These are phyloP conservation scores for Rhodotorula sphaerocarpa DNA, from an alignment of 768 basidiomycete genomes.

Conservation along the genomic window DNA sequence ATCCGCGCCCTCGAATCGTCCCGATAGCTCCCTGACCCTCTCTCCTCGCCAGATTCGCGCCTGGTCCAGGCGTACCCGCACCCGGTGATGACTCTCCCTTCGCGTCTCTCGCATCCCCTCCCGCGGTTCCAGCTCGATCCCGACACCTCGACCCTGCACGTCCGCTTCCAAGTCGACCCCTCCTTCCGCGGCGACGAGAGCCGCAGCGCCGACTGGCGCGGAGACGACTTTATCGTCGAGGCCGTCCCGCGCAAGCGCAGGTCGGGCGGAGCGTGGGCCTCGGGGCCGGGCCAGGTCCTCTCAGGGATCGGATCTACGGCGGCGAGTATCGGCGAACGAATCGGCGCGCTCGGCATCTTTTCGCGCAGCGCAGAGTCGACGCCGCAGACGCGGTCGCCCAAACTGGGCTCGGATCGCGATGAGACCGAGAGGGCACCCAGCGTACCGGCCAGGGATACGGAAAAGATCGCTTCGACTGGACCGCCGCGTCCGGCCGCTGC, in stretches of 20 bases:
- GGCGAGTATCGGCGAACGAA: not conserved
- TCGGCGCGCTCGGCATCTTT: not conserved
- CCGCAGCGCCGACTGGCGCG: conserved; percentile 1
- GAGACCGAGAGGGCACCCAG: too few relatives aligned
- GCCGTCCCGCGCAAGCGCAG: conserved; percentile 7
- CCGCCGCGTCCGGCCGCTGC: not conserved
- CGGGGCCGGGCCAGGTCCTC: not conserved
- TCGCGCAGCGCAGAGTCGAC: not conserved
- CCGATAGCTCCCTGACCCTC: too few relatives aligned
- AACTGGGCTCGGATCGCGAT: not conserved
- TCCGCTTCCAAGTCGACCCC: conserved; percentile 21
- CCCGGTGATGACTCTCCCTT: conserved; percentile 12
- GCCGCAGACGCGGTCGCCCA: too few relatives aligned
- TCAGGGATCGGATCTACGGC: not conserved
- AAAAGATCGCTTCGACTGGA: too few relatives aligned
- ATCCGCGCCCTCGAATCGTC: too few relatives aligned
- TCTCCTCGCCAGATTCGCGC: not conserved
- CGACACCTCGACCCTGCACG: conserved; percentile 14
- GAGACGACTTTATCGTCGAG: conserved; percentile 30
- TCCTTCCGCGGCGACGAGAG: conserved; percentile 1
- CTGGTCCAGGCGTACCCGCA: conserved; percentile 8
- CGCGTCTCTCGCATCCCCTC: conserved; percentile 13
- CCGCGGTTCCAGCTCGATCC: conserved; percentile 27
- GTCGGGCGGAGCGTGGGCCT: not conserved
- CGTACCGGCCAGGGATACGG: too few relatives aligned